Percentiles rank a stretch among this genome's conserved stretches.
Conservation (phyloP, 2,329 filamentous ascomycete genomes). For the Penicillium freii region DNA sequence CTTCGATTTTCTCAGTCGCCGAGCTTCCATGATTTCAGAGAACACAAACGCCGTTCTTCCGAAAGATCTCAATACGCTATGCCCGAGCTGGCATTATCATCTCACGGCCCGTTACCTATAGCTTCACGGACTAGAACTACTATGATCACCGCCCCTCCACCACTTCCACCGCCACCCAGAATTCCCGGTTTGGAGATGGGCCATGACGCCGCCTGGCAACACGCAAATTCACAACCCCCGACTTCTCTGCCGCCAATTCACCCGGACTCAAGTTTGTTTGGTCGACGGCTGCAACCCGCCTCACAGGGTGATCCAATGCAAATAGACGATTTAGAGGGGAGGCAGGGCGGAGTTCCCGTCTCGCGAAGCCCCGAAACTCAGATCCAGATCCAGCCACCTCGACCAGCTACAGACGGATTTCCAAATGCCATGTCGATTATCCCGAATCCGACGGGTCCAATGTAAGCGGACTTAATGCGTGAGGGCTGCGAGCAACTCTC, state of each 20-base stretch:
- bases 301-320: constrained; percentile 37
- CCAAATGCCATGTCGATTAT: constrained; percentile 33
- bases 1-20: constrained; percentile 41
- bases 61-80: constrained; percentile 41
- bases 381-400: constrained; percentile 38
- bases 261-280: constrained; percentile 51
- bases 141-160: constrained; percentile 54
- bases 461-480: constrained; percentile 30
- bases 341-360: constrained; percentile 28
- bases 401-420: constrained; percentile 33
- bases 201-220: constrained; percentile 62
- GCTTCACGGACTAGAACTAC: constrained; percentile 54
- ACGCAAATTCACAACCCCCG: constrained; percentile 56
- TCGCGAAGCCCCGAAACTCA: constrained; percentile 36
- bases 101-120: constrained; percentile 61
- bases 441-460: constrained; percentile 29
- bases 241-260: constrained; percentile 49
- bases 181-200: constrained; percentile 57
- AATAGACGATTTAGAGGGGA: constrained; percentile 37
- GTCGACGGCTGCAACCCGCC: constrained; percentile 38
- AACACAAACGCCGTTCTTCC: constrained; percentile 34
- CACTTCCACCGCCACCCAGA: constrained; percentile 64
- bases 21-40: constrained; percentile 43
- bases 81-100: constrained; percentile 42
- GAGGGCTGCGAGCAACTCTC: not conserved